Base-by-base conservation (phyloP, 1,284 basidiomycete genomes). In the Naganishia cerealis region DNA sequence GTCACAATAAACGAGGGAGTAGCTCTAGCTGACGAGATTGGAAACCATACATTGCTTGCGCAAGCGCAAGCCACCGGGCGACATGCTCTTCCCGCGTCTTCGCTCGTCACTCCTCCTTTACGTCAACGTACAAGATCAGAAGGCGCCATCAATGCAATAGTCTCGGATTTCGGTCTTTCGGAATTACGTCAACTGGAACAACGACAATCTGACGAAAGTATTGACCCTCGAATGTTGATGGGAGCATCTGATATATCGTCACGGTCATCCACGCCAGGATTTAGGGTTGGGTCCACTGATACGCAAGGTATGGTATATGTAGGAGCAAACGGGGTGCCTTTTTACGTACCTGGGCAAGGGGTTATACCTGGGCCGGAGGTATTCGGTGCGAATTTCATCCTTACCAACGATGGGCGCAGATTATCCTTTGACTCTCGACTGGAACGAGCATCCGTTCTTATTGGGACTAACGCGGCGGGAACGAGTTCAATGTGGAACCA, bases 321-420 rank as follows among this genome's bases (percentile, higher is more conserved):
- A 38, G 50, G 61, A 15, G 21, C 61, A 5, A 43, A 63, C 39
- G 61, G 50, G 9, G 29, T 54, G 13, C 61, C 61, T 15, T 21
- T 53, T 6, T 63, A 53, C 54, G 50, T 63, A 13, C 38, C 38
- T n/a, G 38, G 48, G 1, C 48, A 54, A 40, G 61, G 61, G 33
- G 66, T 70, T 13, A 50, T 70, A 13, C 55, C 69, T 26, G 69
- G 69, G 8, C 66, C 66, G 1, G 69, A 70, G 33, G 39, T 38
- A 2, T 46, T 67, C 29, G 69, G 69, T 16, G 66, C 69, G 15
- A 70, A 67, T 53, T 70, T 67, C 42, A 70, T 70, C 29, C 48
- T 80, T 74, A 52, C 78, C 75, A 29, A 78, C 74, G 12, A 77
- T 75, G 16, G 71, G 75, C 69, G 76, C 73, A 24, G 77, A 76